Conservation (phyloP, 2,329 filamentous ascomycete species). For the Didymella sp. region DNA sequence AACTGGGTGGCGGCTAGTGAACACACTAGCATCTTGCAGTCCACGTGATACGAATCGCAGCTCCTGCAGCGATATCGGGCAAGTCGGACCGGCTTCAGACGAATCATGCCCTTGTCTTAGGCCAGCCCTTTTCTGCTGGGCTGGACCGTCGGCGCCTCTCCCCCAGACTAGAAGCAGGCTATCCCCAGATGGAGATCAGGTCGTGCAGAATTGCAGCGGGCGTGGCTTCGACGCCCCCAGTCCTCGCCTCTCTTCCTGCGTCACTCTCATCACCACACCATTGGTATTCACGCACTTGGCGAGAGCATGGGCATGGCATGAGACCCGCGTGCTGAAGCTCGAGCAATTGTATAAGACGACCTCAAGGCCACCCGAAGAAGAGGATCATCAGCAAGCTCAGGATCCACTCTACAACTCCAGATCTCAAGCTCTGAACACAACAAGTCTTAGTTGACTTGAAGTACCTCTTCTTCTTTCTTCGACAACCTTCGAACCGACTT, state of each 20-base stretch:
- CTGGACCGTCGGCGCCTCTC: conserved; percentile 27
- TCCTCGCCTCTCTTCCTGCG: conserved; percentile 34
- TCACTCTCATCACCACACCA: conserved; percentile 32
- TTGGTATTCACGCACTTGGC: conserved; percentile 29
- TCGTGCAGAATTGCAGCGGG: conserved; percentile 13
- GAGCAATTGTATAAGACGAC: conserved; percentile 32
- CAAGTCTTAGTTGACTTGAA: conserved; percentile 22
- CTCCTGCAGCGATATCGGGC: neutral
- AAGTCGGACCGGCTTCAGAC: conserved; percentile 27
- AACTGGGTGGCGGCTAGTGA: conserved; percentile 3
- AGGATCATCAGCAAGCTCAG: conserved; percentile 25
- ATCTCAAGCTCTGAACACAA: conserved; percentile 17
- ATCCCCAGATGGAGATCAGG: conserved; percentile 18
- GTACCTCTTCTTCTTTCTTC: neutral
- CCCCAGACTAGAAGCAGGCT: conserved; percentile 26
- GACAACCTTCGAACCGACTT: neutral
- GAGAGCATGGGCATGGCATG: conserved; percentile 19
- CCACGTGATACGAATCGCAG: conserved; percentile 1
- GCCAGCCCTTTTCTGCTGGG: conserved; percentile 8
- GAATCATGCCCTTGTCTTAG: conserved; percentile 2
- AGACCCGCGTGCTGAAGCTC: conserved; percentile 16
- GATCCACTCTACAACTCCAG: conserved; percentile 26
- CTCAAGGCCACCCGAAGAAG: conserved; percentile 17
- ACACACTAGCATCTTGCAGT: neutral
- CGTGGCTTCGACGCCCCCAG: conserved; percentile 20